These are phyloP conservation scores for Trichoderma koningii DNA, from an alignment of 2,329 filamentous ascomycete species.

Conservation along the genomic window DNA sequence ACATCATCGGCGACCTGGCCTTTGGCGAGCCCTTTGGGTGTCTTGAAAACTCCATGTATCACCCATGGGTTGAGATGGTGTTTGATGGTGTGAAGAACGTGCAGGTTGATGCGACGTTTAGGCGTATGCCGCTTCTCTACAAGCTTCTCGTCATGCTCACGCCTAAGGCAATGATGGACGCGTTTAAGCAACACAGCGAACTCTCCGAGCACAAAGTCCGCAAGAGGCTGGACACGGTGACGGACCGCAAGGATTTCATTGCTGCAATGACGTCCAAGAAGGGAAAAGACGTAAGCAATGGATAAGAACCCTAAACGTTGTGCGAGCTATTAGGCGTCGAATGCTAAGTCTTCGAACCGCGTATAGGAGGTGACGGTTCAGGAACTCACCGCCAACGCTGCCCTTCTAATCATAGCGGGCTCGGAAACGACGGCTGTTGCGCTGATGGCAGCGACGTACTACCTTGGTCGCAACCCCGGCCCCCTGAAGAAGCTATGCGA, in stretches of 20 bases:
- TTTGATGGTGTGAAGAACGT: slow-evolving; percentile 29
- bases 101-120: neutral
- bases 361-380: slow-evolving; percentile 23
- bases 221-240: neutral
- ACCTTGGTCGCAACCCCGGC: slow-evolving; percentile 37
- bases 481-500: slow-evolving; percentile 38
- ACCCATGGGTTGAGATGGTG: slow-evolving; percentile 35
- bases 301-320: neutral
- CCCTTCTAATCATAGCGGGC: slow-evolving; percentile 35
- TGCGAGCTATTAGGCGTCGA: accelerated
- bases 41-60: slow-evolving; percentile 32
- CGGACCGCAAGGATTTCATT: slow-evolving; percentile 25
- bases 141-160: neutral
- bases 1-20: slow-evolving; percentile 38
- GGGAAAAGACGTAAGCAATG: slow-evolving; percentile 6
- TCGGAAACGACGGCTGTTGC: slow-evolving; percentile 40
- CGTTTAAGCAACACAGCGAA: slow-evolving; percentile 1
- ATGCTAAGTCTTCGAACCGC: neutral
- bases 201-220: slow-evolving; percentile 11
- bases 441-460: slow-evolving; percentile 35
- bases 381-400: slow-evolving; percentile 28
- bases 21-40: slow-evolving; percentile 38
- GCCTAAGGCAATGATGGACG: neutral
- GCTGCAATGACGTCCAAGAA: slow-evolving; percentile 4
- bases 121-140: neutral